Percentiles rank a stretch among this genome's conserved stretches.
Conservation (phyloP, 805 yeast genomes). For the Cephaloascus albidus region DNA sequence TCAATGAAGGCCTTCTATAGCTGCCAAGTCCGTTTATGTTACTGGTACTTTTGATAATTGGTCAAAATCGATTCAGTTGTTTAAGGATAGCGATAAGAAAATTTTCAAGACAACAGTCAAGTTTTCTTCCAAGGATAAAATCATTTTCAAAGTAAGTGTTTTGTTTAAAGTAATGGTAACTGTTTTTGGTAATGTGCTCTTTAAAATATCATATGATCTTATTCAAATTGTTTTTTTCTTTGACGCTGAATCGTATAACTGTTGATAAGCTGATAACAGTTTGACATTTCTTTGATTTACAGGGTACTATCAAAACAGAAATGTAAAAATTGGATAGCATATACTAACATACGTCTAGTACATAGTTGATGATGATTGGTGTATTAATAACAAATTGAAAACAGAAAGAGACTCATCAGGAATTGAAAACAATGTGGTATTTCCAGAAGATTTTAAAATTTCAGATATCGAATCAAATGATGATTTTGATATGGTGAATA, state of each 20-base stretch:
- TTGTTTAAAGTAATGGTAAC: neutral
- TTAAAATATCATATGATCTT: no score
- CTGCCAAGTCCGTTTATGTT: constrained; percentile 35
- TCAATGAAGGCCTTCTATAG: constrained; percentile 15
- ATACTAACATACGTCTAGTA: constrained; percentile 13
- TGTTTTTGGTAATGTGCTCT: no score
- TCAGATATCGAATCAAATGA: neutral
- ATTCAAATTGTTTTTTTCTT: no score
- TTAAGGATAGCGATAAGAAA: constrained; percentile 25
- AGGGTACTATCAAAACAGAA: no score
- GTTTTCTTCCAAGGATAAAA: constrained; percentile 20
- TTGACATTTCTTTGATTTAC: no score
- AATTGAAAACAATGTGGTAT: constrained; percentile 41
- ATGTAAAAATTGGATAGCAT: no score
- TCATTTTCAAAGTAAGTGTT: constrained; percentile 29
- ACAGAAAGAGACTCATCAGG: constrained; percentile 34
- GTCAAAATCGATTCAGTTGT: constrained; percentile 37
- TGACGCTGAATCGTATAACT: no score
- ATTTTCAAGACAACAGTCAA: constrained; percentile 34
- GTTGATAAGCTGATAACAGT: no score
- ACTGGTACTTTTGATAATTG: constrained; percentile 70
- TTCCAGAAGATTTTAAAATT: constrained; percentile 12
- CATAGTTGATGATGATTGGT: constrained; percentile 54
- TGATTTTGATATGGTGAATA: neutral
- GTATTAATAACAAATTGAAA: constrained; percentile 25